These are phyloP conservation scores for Chaetomiaceae sp. DNA, from an alignment of 2,329 filamentous ascomycete species.

Conservation along the genomic window DNA sequence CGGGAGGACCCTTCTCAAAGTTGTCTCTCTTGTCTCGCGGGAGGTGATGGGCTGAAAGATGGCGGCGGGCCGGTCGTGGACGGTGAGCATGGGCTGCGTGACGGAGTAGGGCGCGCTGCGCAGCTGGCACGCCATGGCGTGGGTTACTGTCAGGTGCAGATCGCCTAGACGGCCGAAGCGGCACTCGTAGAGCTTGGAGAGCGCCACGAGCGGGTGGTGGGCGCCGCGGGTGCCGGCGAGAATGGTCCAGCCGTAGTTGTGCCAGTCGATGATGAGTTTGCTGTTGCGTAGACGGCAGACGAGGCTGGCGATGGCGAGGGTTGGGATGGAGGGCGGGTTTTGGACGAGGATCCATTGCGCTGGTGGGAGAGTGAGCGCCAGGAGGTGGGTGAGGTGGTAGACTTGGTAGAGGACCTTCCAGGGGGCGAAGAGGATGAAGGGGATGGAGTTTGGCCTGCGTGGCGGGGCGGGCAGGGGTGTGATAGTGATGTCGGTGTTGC, in stretches of 20 bases:
- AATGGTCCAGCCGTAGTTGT: slow-evolving; percentile 97
- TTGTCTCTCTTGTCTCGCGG: slow-evolving; percentile 44
- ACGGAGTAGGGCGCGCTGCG: slow-evolving; percentile 60
- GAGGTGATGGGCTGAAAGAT: slow-evolving; percentile 70
- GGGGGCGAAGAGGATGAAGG: slow-evolving; percentile 75
- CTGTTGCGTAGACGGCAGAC: slow-evolving; percentile 75
- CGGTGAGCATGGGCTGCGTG: slow-evolving; percentile 59
- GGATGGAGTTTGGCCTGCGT: slow-evolving; percentile 56
- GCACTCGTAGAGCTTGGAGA: slow-evolving; percentile 76
- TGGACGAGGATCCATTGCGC: slow-evolving; percentile 82
- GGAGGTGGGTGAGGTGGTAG: slow-evolving; percentile 62
- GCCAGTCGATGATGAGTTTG: slow-evolving; percentile 89
- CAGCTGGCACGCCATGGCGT: slow-evolving; percentile 79
- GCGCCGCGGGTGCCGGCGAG: slow-evolving; percentile 58
- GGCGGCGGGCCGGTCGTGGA: slow-evolving; percentile 81
- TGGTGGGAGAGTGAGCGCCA: slow-evolving; percentile 71
- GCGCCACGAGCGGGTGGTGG: slow-evolving; percentile 67
- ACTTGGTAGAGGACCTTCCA: slow-evolving; percentile 85
- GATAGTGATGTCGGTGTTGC: slow-evolving; percentile 65
- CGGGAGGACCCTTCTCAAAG: slow-evolving; percentile 63
- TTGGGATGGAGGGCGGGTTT: slow-evolving; percentile 94
- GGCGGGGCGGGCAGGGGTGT: slow-evolving; percentile 67
- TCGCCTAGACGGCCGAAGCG: slow-evolving; percentile 63
- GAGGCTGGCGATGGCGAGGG: slow-evolving; percentile 69
- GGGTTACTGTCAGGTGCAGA: slow-evolving; percentile 80